Conservation (phyloP, 768 basidiomycete species). For the Phanerochaete carnosa region DNA sequence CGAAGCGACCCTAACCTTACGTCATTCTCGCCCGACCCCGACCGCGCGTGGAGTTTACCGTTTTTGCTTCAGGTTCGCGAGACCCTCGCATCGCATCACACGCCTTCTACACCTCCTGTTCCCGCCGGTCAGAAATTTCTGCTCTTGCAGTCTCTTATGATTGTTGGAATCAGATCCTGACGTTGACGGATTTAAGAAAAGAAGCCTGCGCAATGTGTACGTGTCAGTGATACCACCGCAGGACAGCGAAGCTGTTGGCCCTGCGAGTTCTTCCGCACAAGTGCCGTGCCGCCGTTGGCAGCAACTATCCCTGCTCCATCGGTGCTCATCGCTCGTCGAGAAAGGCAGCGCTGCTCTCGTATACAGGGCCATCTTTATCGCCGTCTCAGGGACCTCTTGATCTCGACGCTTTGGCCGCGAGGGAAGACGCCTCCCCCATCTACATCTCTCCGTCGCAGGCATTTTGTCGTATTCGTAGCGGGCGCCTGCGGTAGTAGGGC, state of each 20-base stretch:
- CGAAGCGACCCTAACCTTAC: not conserved
- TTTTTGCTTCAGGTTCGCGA: not conserved
- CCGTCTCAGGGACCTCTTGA: too few species aligned
- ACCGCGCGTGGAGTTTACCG: not conserved
- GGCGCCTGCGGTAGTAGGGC: too few species aligned
- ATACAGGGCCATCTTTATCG: not conserved
- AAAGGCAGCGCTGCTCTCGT: not conserved
- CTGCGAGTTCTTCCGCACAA: not conserved
- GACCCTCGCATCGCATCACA: not conserved
- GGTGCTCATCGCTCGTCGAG: not conserved
- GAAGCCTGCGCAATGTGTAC: not conserved
- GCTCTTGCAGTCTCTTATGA: not conserved
- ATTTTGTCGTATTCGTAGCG: too few species aligned
- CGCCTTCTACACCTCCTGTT: not conserved
- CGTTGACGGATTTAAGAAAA: not conserved
- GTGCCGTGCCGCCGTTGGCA: not conserved
- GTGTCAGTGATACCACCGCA: not conserved
- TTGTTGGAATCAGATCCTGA: not conserved
- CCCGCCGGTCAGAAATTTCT: not conserved
- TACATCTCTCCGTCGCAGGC: too few species aligned
- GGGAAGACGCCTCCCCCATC: too few species aligned
- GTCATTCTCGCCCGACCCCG: not conserved
- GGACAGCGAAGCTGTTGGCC: not conserved
- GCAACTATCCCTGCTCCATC: not conserved
- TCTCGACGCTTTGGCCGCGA: too few species aligned